Evolutionary conservation across 495 filamentous ascomycete species (phyloP).

Genomic region (Penicillium diatomitis): DNA sequence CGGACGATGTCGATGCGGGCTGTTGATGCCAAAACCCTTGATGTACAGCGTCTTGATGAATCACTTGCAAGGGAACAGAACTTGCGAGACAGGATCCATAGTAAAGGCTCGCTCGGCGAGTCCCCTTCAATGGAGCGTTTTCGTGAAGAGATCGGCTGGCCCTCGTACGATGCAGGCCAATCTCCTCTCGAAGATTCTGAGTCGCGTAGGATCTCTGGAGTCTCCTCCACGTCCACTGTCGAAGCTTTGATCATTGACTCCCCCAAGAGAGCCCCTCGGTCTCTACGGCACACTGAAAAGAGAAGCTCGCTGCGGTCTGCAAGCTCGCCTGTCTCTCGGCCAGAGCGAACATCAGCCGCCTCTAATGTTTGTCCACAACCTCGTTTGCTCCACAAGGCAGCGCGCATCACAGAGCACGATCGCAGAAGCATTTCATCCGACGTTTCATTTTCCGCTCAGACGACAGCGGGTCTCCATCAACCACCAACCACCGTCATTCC

Average conservation of each 20-base stretch:
- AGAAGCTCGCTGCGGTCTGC: conserved; percentile 48
- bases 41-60: conserved; percentile 15
- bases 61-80: conserved; percentile 24
- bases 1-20: background rate
- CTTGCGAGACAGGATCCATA: conserved; percentile 27
- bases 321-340: conserved; percentile 34
- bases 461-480: conserved; percentile 37
- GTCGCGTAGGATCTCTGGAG: conserved; percentile 44
- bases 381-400: conserved; percentile 39
- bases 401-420: conserved; percentile 39
- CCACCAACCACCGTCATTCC: conserved; percentile 49
- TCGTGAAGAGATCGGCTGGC: conserved; percentile 36
- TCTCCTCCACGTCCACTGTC: conserved; percentile 61
- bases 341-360: conserved; percentile 34
- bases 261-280: conserved; percentile 39
- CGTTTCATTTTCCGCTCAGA: conserved; percentile 44
- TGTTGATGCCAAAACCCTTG: conserved; percentile 5
- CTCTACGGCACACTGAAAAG: conserved; percentile 64
- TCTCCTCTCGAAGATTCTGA: conserved; percentile 24
- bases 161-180: conserved; percentile 18
- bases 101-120: conserved; percentile 11
- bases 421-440: conserved; percentile 53
- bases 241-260: conserved; percentile 62
- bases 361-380: conserved; percentile 34
- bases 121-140: conserved; percentile 30